Base-by-base conservation (phyloP, 2,329 filamentous ascomycete species). In the Microsporum audouinii region DNA sequence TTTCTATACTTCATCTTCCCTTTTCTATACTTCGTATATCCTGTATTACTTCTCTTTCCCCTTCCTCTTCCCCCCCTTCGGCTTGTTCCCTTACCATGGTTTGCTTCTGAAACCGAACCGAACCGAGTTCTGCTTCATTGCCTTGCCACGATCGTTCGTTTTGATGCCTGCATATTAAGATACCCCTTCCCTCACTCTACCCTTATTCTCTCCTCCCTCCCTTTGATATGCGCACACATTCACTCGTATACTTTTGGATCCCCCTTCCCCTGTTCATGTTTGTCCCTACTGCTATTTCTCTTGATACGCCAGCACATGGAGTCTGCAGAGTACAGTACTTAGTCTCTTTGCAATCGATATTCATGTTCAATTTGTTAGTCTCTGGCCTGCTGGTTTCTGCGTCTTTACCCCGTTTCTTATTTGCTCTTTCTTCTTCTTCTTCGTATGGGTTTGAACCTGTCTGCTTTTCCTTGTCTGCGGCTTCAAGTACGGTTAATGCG, bases 201-300 rank as follows among this genome's bases (percentile, higher is more conserved):
- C 47, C 29, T 53, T 53, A 29, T 53, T 53, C 47, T 33, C 47
- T 31, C 5, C 29, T 33, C 29, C 29, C 47, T 53, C 29, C 29
- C 47, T 53, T 34, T 53, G 47, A 53, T 53, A 53, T 53, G 47
- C 47, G 47, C 31, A 73, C 75, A 67, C 61, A 66, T 33, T 65
- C 66, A 49, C 33, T 61, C 31, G 43, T 29, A 57, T 57, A 39
- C 29, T 57, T 61, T 60, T n/a, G 34, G 27, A 23, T 23, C 33
- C 34, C 29, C 14, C 29, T 43, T 57, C 10, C 51, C 17, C 51
- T 60, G 43, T 60, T 53, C 33, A 51, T 53, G 27, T 38, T 53
- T 60, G 6, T 59, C 14, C 14, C 23, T 58, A 39, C 31, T 1
- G 23, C 36, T 38, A 17, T 10, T 23, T 38, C 8, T 27, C 8